phyloP scores from a whole-genome alignment of 768 basidiomycete genomes.

The Termitomyces sp. region DNA sequence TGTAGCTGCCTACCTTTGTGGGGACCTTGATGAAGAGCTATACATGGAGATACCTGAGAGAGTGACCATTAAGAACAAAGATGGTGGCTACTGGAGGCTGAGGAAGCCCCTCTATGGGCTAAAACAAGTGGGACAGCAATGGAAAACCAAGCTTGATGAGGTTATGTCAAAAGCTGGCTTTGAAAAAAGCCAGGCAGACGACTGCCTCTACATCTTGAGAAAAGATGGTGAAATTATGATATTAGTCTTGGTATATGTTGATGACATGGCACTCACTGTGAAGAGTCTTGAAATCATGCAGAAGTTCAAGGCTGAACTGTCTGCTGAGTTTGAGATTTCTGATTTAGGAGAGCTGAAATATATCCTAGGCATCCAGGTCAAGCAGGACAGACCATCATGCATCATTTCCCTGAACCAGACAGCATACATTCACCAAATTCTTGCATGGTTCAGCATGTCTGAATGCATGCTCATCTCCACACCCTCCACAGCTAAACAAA shows the following conservation, averaged over 20 bases:
- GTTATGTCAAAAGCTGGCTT: neutral
- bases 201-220: neutral
- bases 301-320: slow-evolving; percentile 3
- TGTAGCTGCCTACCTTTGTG: neutral
- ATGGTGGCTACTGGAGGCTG: neutral
- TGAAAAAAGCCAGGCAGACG: neutral
- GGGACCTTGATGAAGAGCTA: neutral
- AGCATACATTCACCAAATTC: neutral
- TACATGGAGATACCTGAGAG: slow-evolving; percentile 1
- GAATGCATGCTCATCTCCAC: neutral
- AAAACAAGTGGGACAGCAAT: slow-evolving; percentile 1
- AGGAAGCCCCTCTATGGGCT: neutral
- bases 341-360: slow-evolving; percentile 4
- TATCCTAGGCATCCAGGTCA: slow-evolving; percentile 1
- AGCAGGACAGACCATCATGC: neutral
- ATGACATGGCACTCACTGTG: slow-evolving; percentile 1
- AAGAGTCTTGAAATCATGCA: neutral
- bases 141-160: slow-evolving; percentile 3
- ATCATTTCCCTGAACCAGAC: slow-evolving; percentile 3
- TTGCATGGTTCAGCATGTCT: neutral
- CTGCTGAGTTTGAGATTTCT: neutral
- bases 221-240: neutral
- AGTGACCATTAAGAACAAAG: neutral
- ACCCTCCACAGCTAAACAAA: neutral
- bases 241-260: neutral